Base-by-base conservation (phyloP, 192 early-diverging fungal species). In the Radiomyces spectabilis region DNA sequence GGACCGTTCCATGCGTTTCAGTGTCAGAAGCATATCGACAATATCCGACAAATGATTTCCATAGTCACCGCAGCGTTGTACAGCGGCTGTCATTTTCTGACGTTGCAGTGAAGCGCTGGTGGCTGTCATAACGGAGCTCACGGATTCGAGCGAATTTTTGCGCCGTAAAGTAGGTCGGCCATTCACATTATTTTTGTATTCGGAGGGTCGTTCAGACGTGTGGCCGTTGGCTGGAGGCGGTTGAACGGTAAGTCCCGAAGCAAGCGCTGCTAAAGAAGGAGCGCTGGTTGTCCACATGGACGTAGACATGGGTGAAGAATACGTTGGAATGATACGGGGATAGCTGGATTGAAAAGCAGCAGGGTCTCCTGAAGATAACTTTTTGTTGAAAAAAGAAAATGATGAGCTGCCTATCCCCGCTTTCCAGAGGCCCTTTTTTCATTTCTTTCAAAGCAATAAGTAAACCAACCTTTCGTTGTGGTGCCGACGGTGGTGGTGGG, bases 11-110 rank as follows among this genome's bases (percentile, higher is more conserved):
- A 66, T 71, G 16, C 33, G 15, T 27, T 49, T 62, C 24, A 71
- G 43, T 4, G 64, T 59, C 55, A 71, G 45, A 1, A 71, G 19
- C 44, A 71, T 56, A 8, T 71, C 69, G 13, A 71, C 60, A 7
- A 66, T 62, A 18, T 71, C 53, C 9, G 21, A 24, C 21, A 59
- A 19, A n/a, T n/a, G n/a, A n/a, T n/a, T n/a, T 7, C 16, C 26
- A 1, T 30, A 24, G 21, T 10, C 6, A 6, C 45, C 51, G 34
- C 66, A 26, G 10, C 51, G 55, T 7, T 31, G 26, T 7, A 74
- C 65, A 22, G 60, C 72, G 0, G 55, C 49, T 5, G 47, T 32
- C 47, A 74, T 57, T 26, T 51, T 66, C 38, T 74, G 59, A 2
- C 55, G 49, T 39, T 74, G 58, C 2, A 62, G 15, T 9, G 58